Conservation (phyloP, 768 basidiomycete species). For the Lactarius sp. region DNA sequence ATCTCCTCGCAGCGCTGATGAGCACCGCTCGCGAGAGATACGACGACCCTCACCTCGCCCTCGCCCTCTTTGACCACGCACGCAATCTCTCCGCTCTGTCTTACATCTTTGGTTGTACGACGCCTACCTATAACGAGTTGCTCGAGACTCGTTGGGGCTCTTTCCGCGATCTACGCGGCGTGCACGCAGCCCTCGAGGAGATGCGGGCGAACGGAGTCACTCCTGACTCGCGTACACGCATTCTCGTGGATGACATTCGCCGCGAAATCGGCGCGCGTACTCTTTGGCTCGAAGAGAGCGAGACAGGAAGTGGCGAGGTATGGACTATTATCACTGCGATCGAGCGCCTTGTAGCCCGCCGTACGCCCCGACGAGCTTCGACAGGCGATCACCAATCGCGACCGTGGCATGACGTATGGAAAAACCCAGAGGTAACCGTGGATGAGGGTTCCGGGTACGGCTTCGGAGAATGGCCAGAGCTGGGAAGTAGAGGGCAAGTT, state of each 20-base stretch:
- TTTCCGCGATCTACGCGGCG: conserved; percentile 77
- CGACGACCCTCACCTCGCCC: conserved; percentile 70
- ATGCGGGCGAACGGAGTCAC: conserved; percentile 79
- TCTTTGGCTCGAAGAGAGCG: conserved; percentile 46
- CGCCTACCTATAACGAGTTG: conserved; percentile 83
- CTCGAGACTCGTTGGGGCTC: conserved; percentile 79
- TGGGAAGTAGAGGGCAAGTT: background rate
- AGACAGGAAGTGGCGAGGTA: conserved; percentile 45
- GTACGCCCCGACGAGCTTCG: background rate
- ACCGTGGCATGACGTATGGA: conserved; percentile 10
- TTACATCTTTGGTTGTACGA: conserved; percentile 87
- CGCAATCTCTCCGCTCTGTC: conserved; percentile 68
- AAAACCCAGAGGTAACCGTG: conserved; percentile 13
- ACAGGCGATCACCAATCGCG: background rate
- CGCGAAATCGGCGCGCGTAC: conserved; percentile 56
- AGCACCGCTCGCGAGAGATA: conserved; percentile 72
- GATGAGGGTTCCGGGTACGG: conserved; percentile 8
- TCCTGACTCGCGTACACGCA: conserved; percentile 52
- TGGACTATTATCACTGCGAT: conserved; percentile 49
- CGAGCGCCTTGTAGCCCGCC: conserved; percentile 39
- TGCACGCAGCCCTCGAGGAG: conserved; percentile 68
- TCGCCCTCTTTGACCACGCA: conserved; percentile 79
- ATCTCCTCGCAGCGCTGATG: conserved; percentile 75
- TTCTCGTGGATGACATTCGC: conserved; percentile 57
- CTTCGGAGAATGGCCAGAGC: conserved; percentile 20